phyloP scores from a whole-genome alignment of 192 early-diverging fungal genomes.

The Backusella liffmaniae region DNA sequence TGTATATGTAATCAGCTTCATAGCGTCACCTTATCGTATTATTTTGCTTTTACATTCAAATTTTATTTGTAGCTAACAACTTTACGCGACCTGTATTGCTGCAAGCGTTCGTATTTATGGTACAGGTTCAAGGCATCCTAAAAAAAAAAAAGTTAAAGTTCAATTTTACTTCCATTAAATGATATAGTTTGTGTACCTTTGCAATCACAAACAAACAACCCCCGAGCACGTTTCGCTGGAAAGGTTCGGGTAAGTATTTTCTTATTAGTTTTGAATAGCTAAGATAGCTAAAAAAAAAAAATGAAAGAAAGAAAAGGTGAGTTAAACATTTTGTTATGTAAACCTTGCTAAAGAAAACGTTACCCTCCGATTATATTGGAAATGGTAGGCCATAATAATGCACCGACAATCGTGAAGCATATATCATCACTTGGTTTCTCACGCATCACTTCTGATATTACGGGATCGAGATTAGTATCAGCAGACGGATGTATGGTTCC shows the following conservation, averaged over 20 bases:
- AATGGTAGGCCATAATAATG: conserved; percentile 61
- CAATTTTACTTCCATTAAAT: neutral
- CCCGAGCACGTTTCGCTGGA: conserved; percentile 33
- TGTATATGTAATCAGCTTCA: too few species aligned
- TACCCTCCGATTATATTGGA: conserved; percentile 51
- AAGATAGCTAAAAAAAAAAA: neutral
- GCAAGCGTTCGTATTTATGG: neutral
- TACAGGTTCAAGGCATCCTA: neutral
- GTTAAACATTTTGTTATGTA: neutral
- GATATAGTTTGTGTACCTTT: conserved; percentile 22
- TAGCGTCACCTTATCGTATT: neutral
- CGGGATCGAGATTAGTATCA: neutral
- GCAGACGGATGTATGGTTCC: neutral
- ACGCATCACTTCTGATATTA: neutral
- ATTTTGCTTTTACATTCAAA: neutral
- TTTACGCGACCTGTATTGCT: neutral
- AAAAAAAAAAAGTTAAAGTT: neutral
- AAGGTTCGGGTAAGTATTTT: conserved; percentile 28
- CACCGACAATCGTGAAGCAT: conserved; percentile 61
- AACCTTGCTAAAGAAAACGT: neutral
- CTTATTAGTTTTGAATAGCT: conserved; percentile 11
- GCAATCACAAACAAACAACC: conserved; percentile 33
- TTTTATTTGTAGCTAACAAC: neutral
- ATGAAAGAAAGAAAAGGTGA: neutral
- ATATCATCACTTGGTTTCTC: conserved; percentile 19